phyloP scores from a whole-genome alignment of 108 stramenopile species.

The Cyclotella atomus region DNA sequence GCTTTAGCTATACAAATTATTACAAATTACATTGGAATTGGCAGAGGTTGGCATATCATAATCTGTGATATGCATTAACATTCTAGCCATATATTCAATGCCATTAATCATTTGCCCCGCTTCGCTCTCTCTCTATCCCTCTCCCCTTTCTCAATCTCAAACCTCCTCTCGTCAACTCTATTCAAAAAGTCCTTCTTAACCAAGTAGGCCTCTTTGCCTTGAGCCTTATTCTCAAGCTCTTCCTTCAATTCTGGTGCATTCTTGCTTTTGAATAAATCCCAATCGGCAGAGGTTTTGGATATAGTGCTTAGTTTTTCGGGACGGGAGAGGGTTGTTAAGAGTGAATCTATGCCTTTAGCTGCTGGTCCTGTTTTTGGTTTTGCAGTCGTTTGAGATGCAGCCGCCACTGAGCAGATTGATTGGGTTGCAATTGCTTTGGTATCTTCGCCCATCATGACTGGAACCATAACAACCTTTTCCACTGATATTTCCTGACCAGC shows the following conservation, averaged over 20 bases:
- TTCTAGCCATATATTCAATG: no score
- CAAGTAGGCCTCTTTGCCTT: conserved; percentile 83
- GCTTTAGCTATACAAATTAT: no score
- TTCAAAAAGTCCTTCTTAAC: conserved; percentile 89
- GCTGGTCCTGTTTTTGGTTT: conserved; percentile 1
- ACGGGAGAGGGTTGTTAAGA: conserved; percentile 70
- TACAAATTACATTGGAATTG: no score
- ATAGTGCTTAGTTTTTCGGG: conserved; percentile 77
- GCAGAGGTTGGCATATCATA: no score
- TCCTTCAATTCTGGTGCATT: conserved; percentile 65
- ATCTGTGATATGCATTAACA: no score
- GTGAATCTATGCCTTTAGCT: conserved; percentile 57
- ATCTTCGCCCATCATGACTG: conserved; percentile 10
- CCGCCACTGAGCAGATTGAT: conserved; percentile 11
- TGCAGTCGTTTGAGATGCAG: not conserved
- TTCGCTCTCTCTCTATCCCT: conserved; percentile 72
- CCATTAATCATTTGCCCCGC: conserved; percentile 39
- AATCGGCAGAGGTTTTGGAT: conserved; percentile 86
- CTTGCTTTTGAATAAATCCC: conserved; percentile 89
- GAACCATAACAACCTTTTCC: conserved; percentile 43
- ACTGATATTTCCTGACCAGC: conserved; percentile 58
- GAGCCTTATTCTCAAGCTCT: conserved; percentile 75
- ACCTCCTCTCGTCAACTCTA: conserved; percentile 80
- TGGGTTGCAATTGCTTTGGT: not conserved
- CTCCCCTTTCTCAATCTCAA: conserved; percentile 81